These are phyloP conservation scores for Boletus huronensis DNA, from an alignment of 768 basidiomycete genomes.

Conservation along the genomic window DNA sequence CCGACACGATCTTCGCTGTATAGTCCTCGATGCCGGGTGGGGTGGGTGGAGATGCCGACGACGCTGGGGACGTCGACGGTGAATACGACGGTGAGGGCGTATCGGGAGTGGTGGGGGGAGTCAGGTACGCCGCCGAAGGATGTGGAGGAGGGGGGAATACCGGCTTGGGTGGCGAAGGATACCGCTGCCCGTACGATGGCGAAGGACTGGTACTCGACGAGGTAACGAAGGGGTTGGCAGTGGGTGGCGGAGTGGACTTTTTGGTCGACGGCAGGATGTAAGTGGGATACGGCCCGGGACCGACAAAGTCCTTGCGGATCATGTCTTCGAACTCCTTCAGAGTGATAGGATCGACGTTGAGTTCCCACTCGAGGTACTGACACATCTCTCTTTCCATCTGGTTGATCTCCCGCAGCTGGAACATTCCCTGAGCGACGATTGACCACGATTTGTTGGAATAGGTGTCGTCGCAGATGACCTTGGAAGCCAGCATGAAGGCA, in stretches of 20 bases:
- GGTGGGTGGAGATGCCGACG: constrained; percentile 59
- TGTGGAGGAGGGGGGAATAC: constrained; percentile 14
- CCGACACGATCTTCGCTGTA: constrained; percentile 45
- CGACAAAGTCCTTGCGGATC: constrained; percentile 58
- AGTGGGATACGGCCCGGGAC: constrained; percentile 55
- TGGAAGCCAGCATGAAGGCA: constrained; percentile 69
- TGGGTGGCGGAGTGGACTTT: constrained; percentile 46
- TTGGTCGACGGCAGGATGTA: constrained; percentile 62
- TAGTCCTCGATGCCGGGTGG: constrained; percentile 51
- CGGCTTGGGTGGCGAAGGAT: constrained; percentile 33
- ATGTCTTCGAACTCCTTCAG: constrained; percentile 58
- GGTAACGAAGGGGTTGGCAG: constrained; percentile 33
- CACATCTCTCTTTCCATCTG: constrained; percentile 83
- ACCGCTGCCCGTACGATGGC: constrained; percentile 28
- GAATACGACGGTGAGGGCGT: constrained; percentile 55
- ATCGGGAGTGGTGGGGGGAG: constrained; percentile 42
- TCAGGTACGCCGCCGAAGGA: constrained; percentile 18
- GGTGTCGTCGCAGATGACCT: constrained; percentile 91
- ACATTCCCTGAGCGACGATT: constrained; percentile 87
- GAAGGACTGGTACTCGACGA: constrained; percentile 28
- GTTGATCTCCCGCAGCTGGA: constrained; percentile 70
- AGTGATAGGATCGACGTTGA: constrained; percentile 66
- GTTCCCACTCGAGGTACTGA: constrained; percentile 89
- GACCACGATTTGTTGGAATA: constrained; percentile 94
- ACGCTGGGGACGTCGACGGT: constrained; percentile 52